Conservation (phyloP, 2,329 filamentous ascomycete genomes). For the Pseudocercospora pini-densiflorae region DNA sequence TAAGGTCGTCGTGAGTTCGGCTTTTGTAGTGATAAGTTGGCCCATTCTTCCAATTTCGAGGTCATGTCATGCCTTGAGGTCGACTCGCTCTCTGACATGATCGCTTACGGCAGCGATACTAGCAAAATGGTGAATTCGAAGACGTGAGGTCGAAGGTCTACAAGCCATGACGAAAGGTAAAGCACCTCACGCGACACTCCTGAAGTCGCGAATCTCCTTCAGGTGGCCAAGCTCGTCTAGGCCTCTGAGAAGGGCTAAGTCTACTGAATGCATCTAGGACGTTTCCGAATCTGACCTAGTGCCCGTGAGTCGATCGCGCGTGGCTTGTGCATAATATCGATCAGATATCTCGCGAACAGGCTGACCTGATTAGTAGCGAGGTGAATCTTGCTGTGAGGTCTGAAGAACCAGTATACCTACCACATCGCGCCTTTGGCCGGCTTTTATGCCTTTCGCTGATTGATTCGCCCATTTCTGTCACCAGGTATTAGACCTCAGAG, state of each 20-base stretch:
- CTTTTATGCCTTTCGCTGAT: too few species aligned
- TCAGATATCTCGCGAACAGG: neutral
- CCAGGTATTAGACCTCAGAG: too few species aligned
- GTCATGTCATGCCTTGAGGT: neutral
- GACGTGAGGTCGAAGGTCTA: neutral
- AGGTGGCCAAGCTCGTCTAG: neutral
- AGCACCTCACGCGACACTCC: neutral
- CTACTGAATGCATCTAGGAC: neutral
- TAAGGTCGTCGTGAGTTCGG: neutral
- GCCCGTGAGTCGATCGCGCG: neutral
- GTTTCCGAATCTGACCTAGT: neutral
- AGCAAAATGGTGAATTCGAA: neutral
- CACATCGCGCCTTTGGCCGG: neutral
- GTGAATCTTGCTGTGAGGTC: neutral
- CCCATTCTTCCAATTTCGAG: neutral
- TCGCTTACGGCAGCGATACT: neutral
- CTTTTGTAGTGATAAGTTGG: neutral
- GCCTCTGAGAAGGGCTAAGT: neutral
- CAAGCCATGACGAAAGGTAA: neutral
- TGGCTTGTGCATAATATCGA: neutral
- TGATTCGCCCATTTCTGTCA: too few species aligned
- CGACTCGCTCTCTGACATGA: neutral
- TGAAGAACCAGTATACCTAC: neutral
- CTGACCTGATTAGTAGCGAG: too few species aligned
- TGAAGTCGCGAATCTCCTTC: neutral